Evolutionary conservation across 345 rosid species (phyloP).

Genomic region (Dovyalis caffra): DNA sequence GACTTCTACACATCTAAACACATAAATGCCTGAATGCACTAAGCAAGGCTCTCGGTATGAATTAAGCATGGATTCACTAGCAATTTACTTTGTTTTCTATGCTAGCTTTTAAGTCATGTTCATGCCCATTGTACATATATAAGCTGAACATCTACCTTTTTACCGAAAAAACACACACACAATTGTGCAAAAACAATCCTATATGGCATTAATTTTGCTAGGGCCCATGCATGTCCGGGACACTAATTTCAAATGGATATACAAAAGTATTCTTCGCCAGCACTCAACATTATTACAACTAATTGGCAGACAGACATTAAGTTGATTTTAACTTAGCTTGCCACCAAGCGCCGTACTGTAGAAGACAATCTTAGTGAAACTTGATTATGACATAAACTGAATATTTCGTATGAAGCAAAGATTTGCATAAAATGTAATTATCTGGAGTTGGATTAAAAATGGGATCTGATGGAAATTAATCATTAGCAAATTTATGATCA

Average conservation of each 20-base stretch:
- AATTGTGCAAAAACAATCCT: background rate
- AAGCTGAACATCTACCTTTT: background rate
- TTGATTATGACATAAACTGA: background rate
- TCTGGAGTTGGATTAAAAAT: background rate
- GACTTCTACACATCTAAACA: background rate
- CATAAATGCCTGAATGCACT: background rate
- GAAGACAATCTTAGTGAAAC: slow-evolving; percentile 5
- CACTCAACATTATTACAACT: background rate
- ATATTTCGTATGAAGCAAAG: background rate
- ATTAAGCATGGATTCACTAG: background rate
- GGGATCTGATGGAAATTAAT: background rate
- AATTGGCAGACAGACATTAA: background rate
- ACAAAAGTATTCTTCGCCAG: background rate
- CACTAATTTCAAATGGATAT: background rate
- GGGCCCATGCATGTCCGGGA: background rate
- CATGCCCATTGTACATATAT: background rate
- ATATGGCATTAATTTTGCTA: background rate
- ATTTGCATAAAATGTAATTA: background rate
- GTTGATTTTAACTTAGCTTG: background rate
- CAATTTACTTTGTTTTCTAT: background rate
- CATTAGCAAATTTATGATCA: background rate
- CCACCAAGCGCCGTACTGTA: background rate
- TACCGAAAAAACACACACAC: no score
- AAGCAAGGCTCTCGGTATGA: background rate
- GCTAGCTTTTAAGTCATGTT: background rate